Conservation (phyloP, 805 yeast genomes). For the Barnettozyma wickerhamii region DNA sequence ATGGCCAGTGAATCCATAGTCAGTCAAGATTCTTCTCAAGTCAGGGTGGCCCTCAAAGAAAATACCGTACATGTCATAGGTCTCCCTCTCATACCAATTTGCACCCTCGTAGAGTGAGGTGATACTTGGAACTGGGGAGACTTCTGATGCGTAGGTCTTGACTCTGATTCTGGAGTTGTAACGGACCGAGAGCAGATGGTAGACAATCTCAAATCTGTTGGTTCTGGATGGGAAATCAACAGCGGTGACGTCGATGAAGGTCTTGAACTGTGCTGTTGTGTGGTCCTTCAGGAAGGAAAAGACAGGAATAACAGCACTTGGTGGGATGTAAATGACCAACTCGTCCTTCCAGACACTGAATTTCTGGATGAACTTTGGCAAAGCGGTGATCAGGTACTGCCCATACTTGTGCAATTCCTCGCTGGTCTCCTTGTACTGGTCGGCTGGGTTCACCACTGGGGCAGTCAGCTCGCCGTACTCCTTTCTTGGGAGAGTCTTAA, state of each 20-base stretch:
- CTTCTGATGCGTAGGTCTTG: constrained; percentile 83
- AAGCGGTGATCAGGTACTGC: constrained; percentile 64
- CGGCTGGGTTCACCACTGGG: constrained; percentile 67
- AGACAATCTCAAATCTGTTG: constrained; percentile 83
- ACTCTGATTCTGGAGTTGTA: constrained; percentile 85
- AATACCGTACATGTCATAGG: constrained; percentile 82
- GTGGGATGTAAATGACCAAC: constrained; percentile 69
- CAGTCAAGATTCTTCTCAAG: constrained; percentile 84
- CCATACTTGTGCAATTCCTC: constrained; percentile 83
- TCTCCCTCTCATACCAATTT: constrained; percentile 89
- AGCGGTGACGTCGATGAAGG: constrained; percentile 78
- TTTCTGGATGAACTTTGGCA: constrained; percentile 81
- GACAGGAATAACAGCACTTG: constrained; percentile 69
- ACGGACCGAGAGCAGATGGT: constrained; percentile 74
- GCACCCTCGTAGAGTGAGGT: constrained; percentile 74
- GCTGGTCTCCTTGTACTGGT: constrained; percentile 57
- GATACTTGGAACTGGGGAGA: constrained; percentile 74
- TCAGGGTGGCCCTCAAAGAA: constrained; percentile 90
- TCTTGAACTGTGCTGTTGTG: constrained; percentile 75
- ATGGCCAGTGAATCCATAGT: constrained; percentile 89
- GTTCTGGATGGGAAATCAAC: constrained; percentile 83
- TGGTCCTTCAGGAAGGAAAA: constrained; percentile 69
- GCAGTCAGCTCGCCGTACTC: constrained; percentile 21
- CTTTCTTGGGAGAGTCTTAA: constrained; percentile 22
- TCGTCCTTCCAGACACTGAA: constrained; percentile 92